Evolutionary conservation across 2,329 filamentous ascomycete genomes (phyloP).

Genomic region (Alternaria metachromatica): DNA sequence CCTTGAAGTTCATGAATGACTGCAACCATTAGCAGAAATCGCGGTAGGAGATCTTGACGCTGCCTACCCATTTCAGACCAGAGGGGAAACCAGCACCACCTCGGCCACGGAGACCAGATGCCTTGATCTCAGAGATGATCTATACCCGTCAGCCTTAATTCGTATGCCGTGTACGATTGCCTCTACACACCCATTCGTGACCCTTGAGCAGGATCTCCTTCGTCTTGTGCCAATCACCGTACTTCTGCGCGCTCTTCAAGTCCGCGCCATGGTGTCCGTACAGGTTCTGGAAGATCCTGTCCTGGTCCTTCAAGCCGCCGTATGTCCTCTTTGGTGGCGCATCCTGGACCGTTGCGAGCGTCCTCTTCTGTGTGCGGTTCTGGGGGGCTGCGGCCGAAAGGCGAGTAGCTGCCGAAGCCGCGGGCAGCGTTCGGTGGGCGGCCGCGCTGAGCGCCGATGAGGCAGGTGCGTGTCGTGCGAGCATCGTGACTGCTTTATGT

Average conservation of each 20-base stretch:
- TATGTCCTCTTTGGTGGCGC: conserved; percentile 68
- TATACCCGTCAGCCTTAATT: conserved; percentile 42
- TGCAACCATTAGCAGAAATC: conserved; percentile 50
- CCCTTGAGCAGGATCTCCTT: conserved; percentile 98
- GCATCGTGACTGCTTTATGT: conserved; percentile 44
- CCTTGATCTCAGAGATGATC: conserved; percentile 98
- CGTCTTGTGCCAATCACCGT: conserved; percentile 99
- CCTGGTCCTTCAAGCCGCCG: conserved; percentile 91
- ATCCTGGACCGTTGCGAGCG: conserved; percentile 67
- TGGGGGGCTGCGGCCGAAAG: conserved; percentile 51
- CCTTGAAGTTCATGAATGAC: conserved; percentile 99
- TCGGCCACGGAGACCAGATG: conserved; percentile 91
- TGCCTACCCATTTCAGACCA: conserved; percentile 92
- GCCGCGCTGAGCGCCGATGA: conserved; percentile 49
- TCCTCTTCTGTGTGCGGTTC: conserved; percentile 64
- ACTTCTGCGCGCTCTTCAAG: conserved; percentile 93
- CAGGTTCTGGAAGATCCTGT: conserved; percentile 98
- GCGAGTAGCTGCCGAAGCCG: conserved; percentile 47
- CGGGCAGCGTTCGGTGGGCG: conserved; percentile 51
- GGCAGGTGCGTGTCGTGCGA: conserved; percentile 50
- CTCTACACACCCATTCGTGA: conserved; percentile 77
- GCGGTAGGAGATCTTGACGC: neutral
- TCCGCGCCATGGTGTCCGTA: conserved; percentile 93
- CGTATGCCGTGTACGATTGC: neutral
- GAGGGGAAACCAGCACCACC: conserved; percentile 98